Evolutionary conservation across 2,329 filamentous ascomycete genomes (phyloP).

Genomic region (Corinectria fuckeliana): DNA sequence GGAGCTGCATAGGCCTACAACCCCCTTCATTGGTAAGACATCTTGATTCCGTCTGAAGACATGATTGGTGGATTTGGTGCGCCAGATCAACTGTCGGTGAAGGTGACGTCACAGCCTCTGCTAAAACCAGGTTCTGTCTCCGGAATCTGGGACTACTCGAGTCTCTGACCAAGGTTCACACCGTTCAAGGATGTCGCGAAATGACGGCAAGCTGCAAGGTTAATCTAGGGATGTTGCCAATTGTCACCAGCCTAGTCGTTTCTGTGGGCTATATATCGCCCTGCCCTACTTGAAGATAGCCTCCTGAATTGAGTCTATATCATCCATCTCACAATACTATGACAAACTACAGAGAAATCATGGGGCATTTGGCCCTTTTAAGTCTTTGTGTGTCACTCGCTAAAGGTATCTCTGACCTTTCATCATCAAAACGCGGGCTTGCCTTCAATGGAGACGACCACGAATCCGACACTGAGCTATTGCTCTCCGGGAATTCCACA

Average conservation of each 20-base stretch:
- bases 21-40: background rate
- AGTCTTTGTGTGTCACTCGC: background rate
- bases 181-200: background rate
- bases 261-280: background rate
- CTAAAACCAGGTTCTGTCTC: background rate
- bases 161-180: background rate
- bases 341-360: background rate
- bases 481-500: conserved; percentile 45
- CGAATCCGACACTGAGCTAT: conserved; percentile 42
- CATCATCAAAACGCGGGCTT: conserved; percentile 33
- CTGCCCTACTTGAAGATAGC: background rate
- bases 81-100: background rate
- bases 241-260: no score
- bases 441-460: conserved; percentile 36
- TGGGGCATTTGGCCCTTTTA: background rate
- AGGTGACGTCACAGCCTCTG: background rate
- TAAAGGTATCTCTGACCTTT: conserved; percentile 3
- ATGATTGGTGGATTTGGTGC: background rate
- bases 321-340: background rate
- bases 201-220: background rate
- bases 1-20: background rate
- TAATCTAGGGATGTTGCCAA: background rate
- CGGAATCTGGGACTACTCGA: background rate
- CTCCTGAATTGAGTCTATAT: background rate
- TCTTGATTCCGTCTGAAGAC: background rate